phyloP scores from a whole-genome alignment of 2,329 filamentous ascomycete genomes.

The Apiospora sp. region DNA sequence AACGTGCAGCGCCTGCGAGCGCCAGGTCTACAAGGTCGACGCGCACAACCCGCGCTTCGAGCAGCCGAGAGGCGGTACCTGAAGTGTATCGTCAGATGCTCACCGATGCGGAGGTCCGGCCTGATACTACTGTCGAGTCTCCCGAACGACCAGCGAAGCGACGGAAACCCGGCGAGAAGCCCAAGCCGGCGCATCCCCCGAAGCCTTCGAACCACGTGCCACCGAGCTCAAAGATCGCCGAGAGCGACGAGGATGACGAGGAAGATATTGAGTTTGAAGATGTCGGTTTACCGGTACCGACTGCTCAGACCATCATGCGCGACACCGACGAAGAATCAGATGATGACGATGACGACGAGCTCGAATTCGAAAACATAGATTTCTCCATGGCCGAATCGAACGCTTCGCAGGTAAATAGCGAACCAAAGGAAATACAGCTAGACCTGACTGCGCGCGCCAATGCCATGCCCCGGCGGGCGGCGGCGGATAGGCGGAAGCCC shows the following conservation, averaged over 20 bases:
- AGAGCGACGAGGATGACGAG: slow-evolving; percentile 46
- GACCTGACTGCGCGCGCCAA: slow-evolving; percentile 58
- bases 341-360: slow-evolving; percentile 50
- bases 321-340: slow-evolving; percentile 56
- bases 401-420: slow-evolving; percentile 28
- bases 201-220: slow-evolving; percentile 29
- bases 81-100: slow-evolving; percentile 60
- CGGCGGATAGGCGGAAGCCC: slow-evolving; percentile 55
- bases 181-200: slow-evolving; percentile 33
- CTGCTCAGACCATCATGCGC: slow-evolving; percentile 58
- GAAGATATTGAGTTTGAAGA: slow-evolving; percentile 59
- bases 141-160: slow-evolving; percentile 53
- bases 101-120: slow-evolving; percentile 53
- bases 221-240: background rate
- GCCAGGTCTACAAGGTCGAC: slow-evolving; percentile 31
- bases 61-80: slow-evolving; percentile 38
- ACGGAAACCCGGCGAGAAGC: slow-evolving; percentile 45
- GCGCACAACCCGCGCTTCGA: slow-evolving; percentile 37
- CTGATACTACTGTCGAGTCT: slow-evolving; percentile 32
- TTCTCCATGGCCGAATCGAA: slow-evolving; percentile 43
- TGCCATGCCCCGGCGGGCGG: slow-evolving; percentile 40
- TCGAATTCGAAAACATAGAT: slow-evolving; percentile 59
- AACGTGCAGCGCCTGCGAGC: slow-evolving; percentile 35
- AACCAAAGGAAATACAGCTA: slow-evolving; percentile 54
- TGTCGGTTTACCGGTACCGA: slow-evolving; percentile 55